phyloP scores from a whole-genome alignment of 2,329 filamentous ascomycete genomes.

The Chaetothyriales sp. region DNA sequence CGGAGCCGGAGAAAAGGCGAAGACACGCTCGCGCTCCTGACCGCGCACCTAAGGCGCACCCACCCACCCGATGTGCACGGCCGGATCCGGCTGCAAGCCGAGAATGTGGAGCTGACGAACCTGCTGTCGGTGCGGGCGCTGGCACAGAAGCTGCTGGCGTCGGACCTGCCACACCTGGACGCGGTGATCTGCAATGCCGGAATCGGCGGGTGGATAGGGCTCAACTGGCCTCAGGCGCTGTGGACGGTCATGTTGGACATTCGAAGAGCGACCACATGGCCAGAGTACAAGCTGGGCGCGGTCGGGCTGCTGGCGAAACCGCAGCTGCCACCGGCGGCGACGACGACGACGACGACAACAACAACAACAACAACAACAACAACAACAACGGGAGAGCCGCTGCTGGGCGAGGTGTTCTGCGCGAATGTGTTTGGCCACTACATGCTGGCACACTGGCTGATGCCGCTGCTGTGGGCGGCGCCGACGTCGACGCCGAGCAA shows the following conservation, averaged over 20 bases:
- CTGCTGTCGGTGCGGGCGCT: slow-evolving; percentile 43
- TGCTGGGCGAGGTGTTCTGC: slow-evolving; percentile 68
- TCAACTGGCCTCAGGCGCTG: slow-evolving; percentile 53
- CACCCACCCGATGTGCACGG: slow-evolving; percentile 35
- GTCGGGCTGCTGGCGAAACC: slow-evolving; percentile 41
- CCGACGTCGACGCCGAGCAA: slow-evolving; percentile 42
- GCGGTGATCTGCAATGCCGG: slow-evolving; percentile 75
- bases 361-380: neutral
- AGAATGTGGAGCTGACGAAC: slow-evolving; percentile 45
- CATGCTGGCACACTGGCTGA: slow-evolving; percentile 65
- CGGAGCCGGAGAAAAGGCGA: slow-evolving; percentile 60
- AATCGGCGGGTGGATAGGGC: slow-evolving; percentile 70
- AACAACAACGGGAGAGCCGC: neutral
- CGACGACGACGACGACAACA: neutral
- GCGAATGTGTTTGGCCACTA: slow-evolving; percentile 96
- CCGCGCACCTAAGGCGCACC: slow-evolving; percentile 38
- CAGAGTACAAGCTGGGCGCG: slow-evolving; percentile 57
- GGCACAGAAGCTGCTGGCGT: slow-evolving; percentile 34
- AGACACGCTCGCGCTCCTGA: slow-evolving; percentile 54
- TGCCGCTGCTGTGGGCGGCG: slow-evolving; percentile 52
- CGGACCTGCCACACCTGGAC: slow-evolving; percentile 56
- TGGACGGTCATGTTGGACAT: slow-evolving; percentile 48
- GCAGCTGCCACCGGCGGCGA: slow-evolving; percentile 30
- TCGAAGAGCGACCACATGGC: slow-evolving; percentile 59
- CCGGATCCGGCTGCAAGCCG: slow-evolving; percentile 36